Evolutionary conservation across 179 eudicot genomes (phyloP), one percentile per base, ranked within the genome.

Genomic region (Heliamphora pulchella): DNA sequence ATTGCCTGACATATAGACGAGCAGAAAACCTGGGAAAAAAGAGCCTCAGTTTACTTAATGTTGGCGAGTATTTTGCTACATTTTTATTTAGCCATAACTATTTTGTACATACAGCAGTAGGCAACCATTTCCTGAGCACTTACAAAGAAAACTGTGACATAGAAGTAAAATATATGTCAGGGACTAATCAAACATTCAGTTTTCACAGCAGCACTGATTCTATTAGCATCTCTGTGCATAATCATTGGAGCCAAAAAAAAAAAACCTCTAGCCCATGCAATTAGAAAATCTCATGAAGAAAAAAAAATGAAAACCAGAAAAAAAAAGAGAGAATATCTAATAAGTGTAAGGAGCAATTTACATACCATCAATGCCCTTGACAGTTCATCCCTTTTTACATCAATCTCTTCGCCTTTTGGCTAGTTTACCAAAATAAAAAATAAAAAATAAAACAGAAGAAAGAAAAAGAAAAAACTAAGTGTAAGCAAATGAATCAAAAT

Each of bases 311-410:
- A 31, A 64, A 59, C 9, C 22, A 74, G 48, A 59, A 78, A 64
- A 51, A 14, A 22, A 22, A 39, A 5, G 0, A 14, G 58, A 18
- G 63, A 46, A 5, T 63, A 53, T 53, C 62, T 48, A 13, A 14
- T 22, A 66, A 66, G 64, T 31, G 43, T 39, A 1, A 43, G 51
- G 58, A 59, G 73, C 13, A 31, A 81, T 72, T 75, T 70, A 77
- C 88, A 81, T 89, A 96, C 98, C 98, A 93, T 92, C 79, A 96
- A 83, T 77, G 92, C 92, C 86, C 83, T 87, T 58, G 99, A 94
- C 70, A 96, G 92, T 78, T 96, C 94, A 76, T 94, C 97, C 81
- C 93, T 90, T 82, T 88, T 91, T 83, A 87, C 84, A 81, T 87
- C 93, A 81, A 86, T 86, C 77, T 90, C 99, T 79, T 94, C 99